Evolutionary conservation across 139 green algal species (phyloP).

Genomic region (Picochlorum costavermella): DNA sequence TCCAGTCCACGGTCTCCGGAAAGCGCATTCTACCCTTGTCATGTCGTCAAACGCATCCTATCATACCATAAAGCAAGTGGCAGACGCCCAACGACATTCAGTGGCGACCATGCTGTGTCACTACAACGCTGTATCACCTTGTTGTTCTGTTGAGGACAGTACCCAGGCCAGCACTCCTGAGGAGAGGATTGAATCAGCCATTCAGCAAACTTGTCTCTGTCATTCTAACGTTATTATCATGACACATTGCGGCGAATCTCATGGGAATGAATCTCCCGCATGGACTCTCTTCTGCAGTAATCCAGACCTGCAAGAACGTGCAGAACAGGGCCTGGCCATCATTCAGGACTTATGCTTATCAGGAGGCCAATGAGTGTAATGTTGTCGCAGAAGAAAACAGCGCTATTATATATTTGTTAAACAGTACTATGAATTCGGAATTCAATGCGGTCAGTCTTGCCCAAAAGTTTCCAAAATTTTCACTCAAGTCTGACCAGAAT

Average conservation of each 20-base stretch:
- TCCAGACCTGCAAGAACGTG: not conserved
- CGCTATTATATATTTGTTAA: not conserved
- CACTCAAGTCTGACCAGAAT: not conserved
- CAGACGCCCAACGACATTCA: no score
- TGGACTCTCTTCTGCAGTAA: conserved; percentile 1
- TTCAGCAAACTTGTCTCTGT: not conserved
- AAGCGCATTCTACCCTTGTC: no score
- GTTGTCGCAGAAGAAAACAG: not conserved
- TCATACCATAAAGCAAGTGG: no score
- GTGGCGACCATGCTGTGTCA: no score
- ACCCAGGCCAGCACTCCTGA: no score
- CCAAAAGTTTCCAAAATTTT: conserved; percentile 2
- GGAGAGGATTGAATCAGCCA: not conserved
- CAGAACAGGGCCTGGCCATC: not conserved
- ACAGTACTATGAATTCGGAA: not conserved
- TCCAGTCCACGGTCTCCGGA: no score
- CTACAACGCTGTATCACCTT: no score
- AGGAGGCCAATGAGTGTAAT: not conserved
- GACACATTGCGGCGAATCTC: not conserved
- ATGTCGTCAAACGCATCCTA: no score
- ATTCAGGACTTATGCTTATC: not conserved
- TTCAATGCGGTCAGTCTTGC: not conserved
- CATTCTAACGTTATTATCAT: not conserved
- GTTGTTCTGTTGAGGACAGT: no score
- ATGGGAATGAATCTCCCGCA: not conserved